Conservation (phyloP, 768 basidiomycete species). For the Auriscalpium microsporum region DNA sequence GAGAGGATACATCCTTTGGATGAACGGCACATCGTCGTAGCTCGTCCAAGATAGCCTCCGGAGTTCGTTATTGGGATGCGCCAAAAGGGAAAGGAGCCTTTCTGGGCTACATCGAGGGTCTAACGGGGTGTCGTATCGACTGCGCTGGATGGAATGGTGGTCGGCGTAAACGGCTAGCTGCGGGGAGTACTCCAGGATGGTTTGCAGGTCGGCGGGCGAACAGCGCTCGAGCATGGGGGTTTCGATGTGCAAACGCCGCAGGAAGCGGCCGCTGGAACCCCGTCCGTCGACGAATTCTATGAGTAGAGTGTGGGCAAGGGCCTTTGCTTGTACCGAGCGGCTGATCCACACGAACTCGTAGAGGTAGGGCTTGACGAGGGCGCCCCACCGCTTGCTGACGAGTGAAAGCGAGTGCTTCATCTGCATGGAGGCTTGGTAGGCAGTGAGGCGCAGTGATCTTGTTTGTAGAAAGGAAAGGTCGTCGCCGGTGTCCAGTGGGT, state of each 20-base stretch:
- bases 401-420: slow-evolving; percentile 43
- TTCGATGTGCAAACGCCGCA: slow-evolving; percentile 63
- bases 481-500: slow-evolving; percentile 39
- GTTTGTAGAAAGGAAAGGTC: slow-evolving; percentile 51
- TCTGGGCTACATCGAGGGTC: slow-evolving; percentile 43
- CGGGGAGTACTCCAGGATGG: slow-evolving; percentile 59
- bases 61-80: slow-evolving; percentile 42
- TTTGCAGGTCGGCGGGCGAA: slow-evolving; percentile 55
- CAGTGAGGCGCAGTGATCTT: slow-evolving; percentile 30
- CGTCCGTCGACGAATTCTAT: slow-evolving; percentile 30
- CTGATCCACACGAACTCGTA: slow-evolving; percentile 69
- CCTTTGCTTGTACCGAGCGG: slow-evolving; percentile 41
- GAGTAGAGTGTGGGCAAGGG: slow-evolving; percentile 35
- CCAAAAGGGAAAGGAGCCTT: slow-evolving; percentile 51
- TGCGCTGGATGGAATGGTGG: slow-evolving; percentile 54
- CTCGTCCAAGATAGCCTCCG: slow-evolving; percentile 63
- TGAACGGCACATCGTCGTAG: slow-evolving; percentile 56
- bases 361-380: slow-evolving; percentile 43
- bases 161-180: slow-evolving; percentile 54
- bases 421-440: slow-evolving; percentile 40
- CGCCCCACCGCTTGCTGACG: slow-evolving; percentile 51
- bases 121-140: slow-evolving; percentile 34
- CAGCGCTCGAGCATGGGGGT: slow-evolving; percentile 58
- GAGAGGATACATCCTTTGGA: slow-evolving; percentile 46
- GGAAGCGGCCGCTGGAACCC: slow-evolving; percentile 35